A percentile compares a stretch with the other conserved stretches of the same genome.
Evolutionary conservation across 108 stramenopile species (phyloP).

Genomic region (Cyclotella kingstonii): DNA sequence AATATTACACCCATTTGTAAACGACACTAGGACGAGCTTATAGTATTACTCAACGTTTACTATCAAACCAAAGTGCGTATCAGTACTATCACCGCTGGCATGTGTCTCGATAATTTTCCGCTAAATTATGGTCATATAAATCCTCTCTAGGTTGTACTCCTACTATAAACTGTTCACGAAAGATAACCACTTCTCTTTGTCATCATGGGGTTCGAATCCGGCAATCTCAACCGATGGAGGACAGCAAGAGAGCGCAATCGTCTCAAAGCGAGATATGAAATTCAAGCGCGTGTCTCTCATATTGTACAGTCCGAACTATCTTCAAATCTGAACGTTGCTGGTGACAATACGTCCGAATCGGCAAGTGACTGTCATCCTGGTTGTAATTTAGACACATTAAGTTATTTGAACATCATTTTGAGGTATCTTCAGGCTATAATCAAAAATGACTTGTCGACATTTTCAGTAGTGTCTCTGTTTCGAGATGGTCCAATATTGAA

Average conservation of each 20-base stretch:
- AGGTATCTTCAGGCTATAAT: conserved; percentile 32
- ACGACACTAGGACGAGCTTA: too few relatives aligned
- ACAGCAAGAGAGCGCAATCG: conserved; percentile 67
- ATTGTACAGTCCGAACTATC: background rate
- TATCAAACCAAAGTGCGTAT: too few relatives aligned
- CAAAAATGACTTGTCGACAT: conserved; percentile 35
- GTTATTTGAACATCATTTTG: conserved; percentile 2
- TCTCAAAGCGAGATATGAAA: conserved; percentile 60
- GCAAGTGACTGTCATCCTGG: background rate
- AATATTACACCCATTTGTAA: too few relatives aligned
- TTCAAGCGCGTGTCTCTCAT: conserved; percentile 46
- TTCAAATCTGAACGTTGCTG: background rate
- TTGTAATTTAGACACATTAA: background rate
- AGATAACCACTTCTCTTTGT: background rate
- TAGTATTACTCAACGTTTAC: too few relatives aligned
- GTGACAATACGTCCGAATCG: too few relatives aligned
- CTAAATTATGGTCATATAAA: background rate
- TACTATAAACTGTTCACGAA: background rate
- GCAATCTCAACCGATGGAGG: conserved; percentile 58
- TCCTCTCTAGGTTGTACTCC: background rate
- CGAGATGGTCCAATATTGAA: conserved; percentile 19
- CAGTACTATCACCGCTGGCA: too few relatives aligned
- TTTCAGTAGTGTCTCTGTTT: conserved; percentile 29
- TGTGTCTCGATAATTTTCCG: too few relatives aligned
- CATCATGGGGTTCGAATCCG: conserved; percentile 19